Evolutionary conservation across 208 protist genomes (phyloP).

Genomic region (Naegleria fowleri): DNA sequence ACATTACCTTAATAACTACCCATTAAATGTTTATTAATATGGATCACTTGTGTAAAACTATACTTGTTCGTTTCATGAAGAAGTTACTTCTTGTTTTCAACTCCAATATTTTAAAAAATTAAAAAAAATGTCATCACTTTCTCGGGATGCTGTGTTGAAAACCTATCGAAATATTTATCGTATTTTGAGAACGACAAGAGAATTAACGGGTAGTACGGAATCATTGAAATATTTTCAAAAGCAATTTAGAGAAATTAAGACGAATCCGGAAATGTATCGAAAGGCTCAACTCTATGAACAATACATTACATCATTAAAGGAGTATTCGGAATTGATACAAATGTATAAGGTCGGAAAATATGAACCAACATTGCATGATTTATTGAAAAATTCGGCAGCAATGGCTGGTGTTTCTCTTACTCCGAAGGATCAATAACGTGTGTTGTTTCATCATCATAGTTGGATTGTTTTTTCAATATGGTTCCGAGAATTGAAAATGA

Average conservation of each 20-base stretch:
- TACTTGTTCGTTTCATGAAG: too few species aligned
- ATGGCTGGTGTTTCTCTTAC: not conserved
- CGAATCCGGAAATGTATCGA: not conserved
- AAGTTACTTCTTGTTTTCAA: too few species aligned
- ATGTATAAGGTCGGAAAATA: slow-evolving; percentile 9
- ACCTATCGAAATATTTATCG: not conserved
- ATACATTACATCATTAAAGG: not conserved
- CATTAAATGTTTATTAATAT: too few species aligned
- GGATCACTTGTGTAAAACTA: too few species aligned
- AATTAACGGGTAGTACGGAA: not conserved
- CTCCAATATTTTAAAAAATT: not conserved
- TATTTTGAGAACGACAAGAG: not conserved
- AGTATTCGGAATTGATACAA: slow-evolving; percentile 5
- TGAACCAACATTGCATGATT: not conserved
- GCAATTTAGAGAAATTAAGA: not conserved
- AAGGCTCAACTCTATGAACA: not conserved
- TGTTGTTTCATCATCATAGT: too few species aligned
- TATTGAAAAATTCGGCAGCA: not conserved
- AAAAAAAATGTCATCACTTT: not conserved
- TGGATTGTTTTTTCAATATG: too few species aligned
- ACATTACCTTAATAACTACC: too few species aligned
- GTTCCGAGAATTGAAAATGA: too few species aligned
- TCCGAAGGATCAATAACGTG: not conserved
- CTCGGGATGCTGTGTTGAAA: not conserved
- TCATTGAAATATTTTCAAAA: not conserved